phyloP scores from a whole-genome alignment of 2,329 filamentous ascomycete genomes.

The Venturia oleaginea region DNA sequence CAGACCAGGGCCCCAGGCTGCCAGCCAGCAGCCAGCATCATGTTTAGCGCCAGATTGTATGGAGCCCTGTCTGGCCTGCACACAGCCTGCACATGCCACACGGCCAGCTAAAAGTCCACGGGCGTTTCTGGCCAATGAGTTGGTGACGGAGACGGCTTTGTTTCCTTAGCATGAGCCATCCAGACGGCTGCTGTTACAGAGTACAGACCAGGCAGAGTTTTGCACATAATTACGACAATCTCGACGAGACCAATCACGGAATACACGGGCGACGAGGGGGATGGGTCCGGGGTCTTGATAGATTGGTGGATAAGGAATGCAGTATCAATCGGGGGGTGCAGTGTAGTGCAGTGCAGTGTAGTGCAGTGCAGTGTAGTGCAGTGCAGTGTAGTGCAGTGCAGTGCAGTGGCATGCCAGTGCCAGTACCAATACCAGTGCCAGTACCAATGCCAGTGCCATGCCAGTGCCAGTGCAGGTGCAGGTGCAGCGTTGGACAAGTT shows the following conservation, averaged over 20 bases:
- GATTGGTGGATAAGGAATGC: not conserved
- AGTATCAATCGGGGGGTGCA: not conserved
- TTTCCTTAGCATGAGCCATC: not conserved
- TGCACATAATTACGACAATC: not conserved
- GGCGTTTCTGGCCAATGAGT: not conserved
- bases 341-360: too few species aligned
- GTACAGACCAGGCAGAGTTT: not conserved
- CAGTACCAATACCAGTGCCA: too few species aligned
- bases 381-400: not conserved
- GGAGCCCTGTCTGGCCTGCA: not conserved
- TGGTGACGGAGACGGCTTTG: not conserved
- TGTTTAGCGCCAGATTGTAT: not conserved
- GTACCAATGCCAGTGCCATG: too few species aligned
- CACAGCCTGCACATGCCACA: not conserved
- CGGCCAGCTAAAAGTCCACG: not conserved
- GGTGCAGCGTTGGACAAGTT: too few species aligned
- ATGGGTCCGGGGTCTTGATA: not conserved
- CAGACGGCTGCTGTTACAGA: not conserved
- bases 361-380: not conserved
- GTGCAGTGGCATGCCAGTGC: too few species aligned
- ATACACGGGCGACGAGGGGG: not conserved
- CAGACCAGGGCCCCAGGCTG: not conserved
- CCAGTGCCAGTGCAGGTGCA: too few species aligned
- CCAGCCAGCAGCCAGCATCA: too few species aligned
- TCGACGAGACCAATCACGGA: not conserved